These are phyloP conservation scores for Teratosphaeria epicoccoides DNA, from an alignment of 2,329 filamentous ascomycete genomes.

Conservation along the genomic window DNA sequence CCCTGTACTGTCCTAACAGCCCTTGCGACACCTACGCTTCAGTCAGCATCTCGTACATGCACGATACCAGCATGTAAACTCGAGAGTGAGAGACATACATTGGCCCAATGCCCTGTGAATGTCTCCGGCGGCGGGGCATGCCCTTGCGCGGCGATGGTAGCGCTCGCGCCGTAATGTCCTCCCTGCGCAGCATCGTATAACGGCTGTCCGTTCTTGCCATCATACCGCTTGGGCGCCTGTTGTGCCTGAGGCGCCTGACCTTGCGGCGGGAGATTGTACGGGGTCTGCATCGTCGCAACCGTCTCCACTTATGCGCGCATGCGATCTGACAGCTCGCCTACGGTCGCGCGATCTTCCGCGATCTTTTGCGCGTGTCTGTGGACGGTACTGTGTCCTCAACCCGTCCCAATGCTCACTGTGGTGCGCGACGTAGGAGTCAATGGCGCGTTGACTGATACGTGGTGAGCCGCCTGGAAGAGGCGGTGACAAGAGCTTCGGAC, in stretches of 20 bases:
- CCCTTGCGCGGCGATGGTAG: conserved; percentile 72
- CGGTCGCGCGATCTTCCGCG: not conserved
- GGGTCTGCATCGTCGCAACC: conserved; percentile 16
- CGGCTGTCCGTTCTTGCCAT: conserved; percentile 40
- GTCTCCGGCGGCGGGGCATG: conserved; percentile 82
- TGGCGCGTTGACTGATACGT: not conserved
- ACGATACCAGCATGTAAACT: not conserved
- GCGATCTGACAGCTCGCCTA: not conserved
- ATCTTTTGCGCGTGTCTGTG: not conserved
- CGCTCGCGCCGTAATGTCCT: conserved; percentile 38
- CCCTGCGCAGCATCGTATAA: conserved; percentile 37
- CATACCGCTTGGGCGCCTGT: conserved; percentile 33
- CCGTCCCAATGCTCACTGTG: not conserved
- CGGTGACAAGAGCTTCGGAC: not conserved
- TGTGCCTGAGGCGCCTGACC: conserved; percentile 17
- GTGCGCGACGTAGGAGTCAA: not conserved
- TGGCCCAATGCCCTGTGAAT: conserved; percentile 90
- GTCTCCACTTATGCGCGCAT: not conserved
- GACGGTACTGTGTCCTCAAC: not conserved
- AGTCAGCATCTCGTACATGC: conserved; percentile 15
- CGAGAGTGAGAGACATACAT: conserved; percentile 47
- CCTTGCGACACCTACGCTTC: conserved; percentile 79
- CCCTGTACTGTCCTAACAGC: conserved; percentile 81
- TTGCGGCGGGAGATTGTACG: conserved; percentile 21
- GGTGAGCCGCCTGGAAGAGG: not conserved